Evolutionary conservation across 202 grass and related monocot species (phyloP).

Genomic region (Tripidium arundinaceum): DNA sequence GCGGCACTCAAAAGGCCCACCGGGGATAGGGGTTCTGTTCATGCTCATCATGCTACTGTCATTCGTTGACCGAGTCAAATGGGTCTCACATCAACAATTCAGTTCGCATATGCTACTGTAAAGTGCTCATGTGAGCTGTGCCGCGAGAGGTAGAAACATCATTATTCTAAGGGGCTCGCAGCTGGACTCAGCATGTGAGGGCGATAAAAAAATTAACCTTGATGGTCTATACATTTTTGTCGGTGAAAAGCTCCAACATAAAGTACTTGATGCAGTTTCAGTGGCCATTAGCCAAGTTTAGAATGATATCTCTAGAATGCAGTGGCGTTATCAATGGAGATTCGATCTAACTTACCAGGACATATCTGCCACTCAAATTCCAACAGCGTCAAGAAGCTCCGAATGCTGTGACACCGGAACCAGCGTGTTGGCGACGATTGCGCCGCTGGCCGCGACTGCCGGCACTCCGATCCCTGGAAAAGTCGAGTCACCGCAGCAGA

Average conservation of each 20-base stretch:
- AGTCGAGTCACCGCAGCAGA: conserved; percentile 94
- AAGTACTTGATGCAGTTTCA: conserved; percentile 18
- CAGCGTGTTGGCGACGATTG: conserved; percentile 84
- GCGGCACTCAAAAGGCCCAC: conserved; percentile 23
- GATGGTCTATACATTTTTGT: neutral
- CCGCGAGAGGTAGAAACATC: conserved; percentile 29
- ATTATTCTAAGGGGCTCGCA: conserved; percentile 21
- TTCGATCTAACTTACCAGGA: neutral
- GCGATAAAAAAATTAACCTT: conserved; percentile 13
- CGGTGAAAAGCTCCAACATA: conserved; percentile 21
- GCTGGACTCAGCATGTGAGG: conserved; percentile 34
- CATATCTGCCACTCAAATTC: conserved; percentile 43
- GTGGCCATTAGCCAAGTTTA: conserved; percentile 20
- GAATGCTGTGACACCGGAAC: conserved; percentile 81
- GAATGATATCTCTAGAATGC: neutral
- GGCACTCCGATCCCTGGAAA: conserved; percentile 97
- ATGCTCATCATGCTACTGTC: conserved; percentile 30
- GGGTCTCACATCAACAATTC: conserved; percentile 26
- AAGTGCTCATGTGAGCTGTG: conserved; percentile 31
- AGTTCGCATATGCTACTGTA: conserved; percentile 33
- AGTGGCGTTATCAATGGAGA: neutral
- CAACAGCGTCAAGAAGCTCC: conserved; percentile 93
- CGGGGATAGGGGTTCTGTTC: conserved; percentile 25
- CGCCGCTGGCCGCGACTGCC: conserved; percentile 84
- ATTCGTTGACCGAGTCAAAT: conserved; percentile 46